These are phyloP conservation scores for Cystofilobasidium bisporidii DNA, from an alignment of 768 basidiomycete genomes.

Conservation along the genomic window DNA sequence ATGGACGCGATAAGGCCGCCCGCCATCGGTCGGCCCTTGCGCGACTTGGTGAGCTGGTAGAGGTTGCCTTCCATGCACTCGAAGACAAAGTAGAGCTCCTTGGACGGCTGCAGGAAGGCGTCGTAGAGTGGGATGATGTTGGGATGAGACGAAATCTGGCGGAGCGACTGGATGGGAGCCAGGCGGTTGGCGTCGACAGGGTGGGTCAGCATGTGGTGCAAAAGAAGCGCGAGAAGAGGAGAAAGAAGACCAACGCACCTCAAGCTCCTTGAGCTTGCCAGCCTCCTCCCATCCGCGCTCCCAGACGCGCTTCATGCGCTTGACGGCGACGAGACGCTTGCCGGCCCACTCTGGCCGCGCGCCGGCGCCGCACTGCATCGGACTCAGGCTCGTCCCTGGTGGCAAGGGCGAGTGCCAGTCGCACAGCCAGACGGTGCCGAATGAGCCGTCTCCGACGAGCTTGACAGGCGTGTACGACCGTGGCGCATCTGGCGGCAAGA, in stretches of 20 bases:
- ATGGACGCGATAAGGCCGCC: conserved; percentile 91
- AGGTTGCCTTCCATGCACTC: conserved; percentile 99
- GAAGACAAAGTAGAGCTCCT: conserved; percentile 98
- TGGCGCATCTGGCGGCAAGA: conserved; percentile 20
- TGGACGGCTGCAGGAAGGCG: conserved; percentile 93
- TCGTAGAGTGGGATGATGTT: conserved; percentile 99
- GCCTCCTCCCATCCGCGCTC: conserved; percentile 98
- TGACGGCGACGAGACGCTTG: conserved; percentile 90
- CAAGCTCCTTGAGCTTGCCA: conserved; percentile 81
- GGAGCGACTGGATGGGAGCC: conserved; percentile 59
- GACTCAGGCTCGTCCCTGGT: conserved; percentile 77
- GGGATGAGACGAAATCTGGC: conserved; percentile 85
- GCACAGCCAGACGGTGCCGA: conserved; percentile 96
- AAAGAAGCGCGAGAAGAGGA: background rate
- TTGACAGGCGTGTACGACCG: conserved; percentile 92
- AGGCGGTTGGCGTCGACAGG: background rate
- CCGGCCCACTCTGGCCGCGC: conserved; percentile 88
- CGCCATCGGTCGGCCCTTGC: conserved; percentile 89
- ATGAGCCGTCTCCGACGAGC: conserved; percentile 93
- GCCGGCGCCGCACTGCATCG: conserved; percentile 91
- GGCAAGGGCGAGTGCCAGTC: conserved; percentile 97
- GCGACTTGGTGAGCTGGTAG: conserved; percentile 95
- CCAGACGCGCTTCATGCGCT: conserved; percentile 97
- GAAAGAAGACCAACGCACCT: conserved; percentile 40
- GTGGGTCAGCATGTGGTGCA: background rate